Evolutionary conservation across 257 asterid species (phyloP), one percentile per base, ranked within the genome.

Genomic region (Eucommia ulmoides): DNA sequence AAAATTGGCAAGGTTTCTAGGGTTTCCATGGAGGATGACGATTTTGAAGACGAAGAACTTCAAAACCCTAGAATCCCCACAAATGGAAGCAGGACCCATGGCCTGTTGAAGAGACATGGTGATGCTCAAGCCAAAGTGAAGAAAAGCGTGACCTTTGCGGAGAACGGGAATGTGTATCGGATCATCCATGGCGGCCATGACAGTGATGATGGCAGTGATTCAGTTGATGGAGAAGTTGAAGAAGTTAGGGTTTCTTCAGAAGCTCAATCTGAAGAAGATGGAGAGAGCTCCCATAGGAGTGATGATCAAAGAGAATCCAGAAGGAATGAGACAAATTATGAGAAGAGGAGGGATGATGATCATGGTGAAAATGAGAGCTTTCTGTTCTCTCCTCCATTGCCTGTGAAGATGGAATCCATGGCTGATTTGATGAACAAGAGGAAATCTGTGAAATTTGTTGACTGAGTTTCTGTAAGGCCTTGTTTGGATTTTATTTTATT

Each of bases 71-170:
- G 20, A 18, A 26, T 42, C 19, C 61, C 52, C 20, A 58, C 53
- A 51, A 24, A 55, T 11, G 54, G 9, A 4, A 50, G 41, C 19
- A 56, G 56, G 53, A 60, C 11, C 2, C 70, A 59, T 35, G 52
- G 64, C 54, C 64, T 68, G 61, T 25, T 53, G 69, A 54, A 61
- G 46, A 41, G 52, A 44, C 45, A 25, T 6, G 63, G 60, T 42
- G 77, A 59, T 56, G 45, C 44, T 62, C 60, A 64, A 29, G 70
- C 80, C 20, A 78, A 71, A 60, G 82, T 22, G 46, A 74, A 68
- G 76, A 85, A 75, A 74, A 74, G 52, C 52, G 94, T 80, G 60
- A 80, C 70, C 53, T 86, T 86, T 74, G 77, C 67, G 0, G 86
- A 86, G 63, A 53, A 75, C 41, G 78, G 70, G 0, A 66, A 71